phyloP scores from a whole-genome alignment of 495 filamentous ascomycete species.

The Thermothielavioides terrestris region DNA sequence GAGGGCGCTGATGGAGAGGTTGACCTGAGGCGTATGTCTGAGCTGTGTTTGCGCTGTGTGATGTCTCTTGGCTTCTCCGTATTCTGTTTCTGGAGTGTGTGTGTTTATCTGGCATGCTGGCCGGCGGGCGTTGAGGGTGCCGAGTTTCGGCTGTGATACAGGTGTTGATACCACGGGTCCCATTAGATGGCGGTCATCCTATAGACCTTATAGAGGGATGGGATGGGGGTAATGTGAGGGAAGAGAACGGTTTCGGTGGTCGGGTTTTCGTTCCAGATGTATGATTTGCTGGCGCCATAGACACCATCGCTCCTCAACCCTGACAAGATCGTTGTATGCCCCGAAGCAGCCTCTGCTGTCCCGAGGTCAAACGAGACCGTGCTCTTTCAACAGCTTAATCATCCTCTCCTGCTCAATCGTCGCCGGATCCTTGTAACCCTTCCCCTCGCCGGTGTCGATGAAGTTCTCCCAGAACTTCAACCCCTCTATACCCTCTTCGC shows the following conservation, averaged over 20 bases:
- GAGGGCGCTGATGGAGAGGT: constrained; percentile 39
- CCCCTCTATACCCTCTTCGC: constrained; percentile 77
- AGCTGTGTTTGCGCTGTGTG: not conserved
- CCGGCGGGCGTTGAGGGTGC: not conserved
- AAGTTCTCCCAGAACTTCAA: constrained; percentile 75
- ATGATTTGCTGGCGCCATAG: too few relatives aligned
- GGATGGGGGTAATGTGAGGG: too few relatives aligned
- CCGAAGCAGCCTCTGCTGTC: not conserved
- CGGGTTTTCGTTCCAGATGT: too few relatives aligned
- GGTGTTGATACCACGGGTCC: too few relatives aligned
- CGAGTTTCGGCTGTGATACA: too few relatives aligned
- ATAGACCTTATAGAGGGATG: too few relatives aligned
- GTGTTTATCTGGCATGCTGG: not conserved
- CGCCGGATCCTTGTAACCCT: constrained; percentile 17
- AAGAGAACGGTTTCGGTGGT: too few relatives aligned
- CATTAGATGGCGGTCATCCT: too few relatives aligned
- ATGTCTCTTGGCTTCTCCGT: not conserved
- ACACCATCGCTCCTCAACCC: too few relatives aligned
- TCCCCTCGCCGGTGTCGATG: constrained; percentile 36
- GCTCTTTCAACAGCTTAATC: constrained; percentile 24
- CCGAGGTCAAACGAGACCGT: constrained; percentile 31
- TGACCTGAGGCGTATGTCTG: constrained; percentile 17
- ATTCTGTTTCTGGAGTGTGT: not conserved
- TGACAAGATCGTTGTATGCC: too few relatives aligned
- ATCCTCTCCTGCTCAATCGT: constrained; percentile 20